A percentile compares a stretch with the other conserved stretches of the same genome.
These are phyloP conservation scores for Sphaerostilbella broomeana DNA, from an alignment of 2,329 filamentous ascomycete genomes.

Conservation along the genomic window DNA sequence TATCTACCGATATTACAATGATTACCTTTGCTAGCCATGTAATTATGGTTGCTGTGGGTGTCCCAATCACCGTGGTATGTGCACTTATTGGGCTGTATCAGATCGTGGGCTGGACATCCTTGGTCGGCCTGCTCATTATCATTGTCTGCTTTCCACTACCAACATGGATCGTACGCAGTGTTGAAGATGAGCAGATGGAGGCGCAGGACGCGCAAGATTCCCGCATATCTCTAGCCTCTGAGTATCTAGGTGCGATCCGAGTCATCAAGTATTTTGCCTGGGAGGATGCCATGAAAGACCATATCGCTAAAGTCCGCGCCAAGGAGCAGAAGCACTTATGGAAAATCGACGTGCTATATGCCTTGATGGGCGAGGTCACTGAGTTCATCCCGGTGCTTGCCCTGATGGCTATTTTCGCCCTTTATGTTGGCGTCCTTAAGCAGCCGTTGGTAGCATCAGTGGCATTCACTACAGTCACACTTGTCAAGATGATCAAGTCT, in stretches of 20 bases:
- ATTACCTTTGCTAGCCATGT: slow-evolving; percentile 32
- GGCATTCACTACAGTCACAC: slow-evolving; percentile 43
- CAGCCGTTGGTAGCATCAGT: slow-evolving; percentile 39
- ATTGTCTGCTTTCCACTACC: slow-evolving; percentile 37
- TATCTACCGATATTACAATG: slow-evolving; percentile 44
- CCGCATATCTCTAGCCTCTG: slow-evolving; percentile 43
- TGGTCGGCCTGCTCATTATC: slow-evolving; percentile 37
- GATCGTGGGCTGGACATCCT: slow-evolving; percentile 41
- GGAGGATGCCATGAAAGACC: slow-evolving; percentile 40
- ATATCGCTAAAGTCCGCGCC: slow-evolving; percentile 36
- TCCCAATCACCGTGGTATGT: too few species aligned
- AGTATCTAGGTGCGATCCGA: slow-evolving; percentile 43
- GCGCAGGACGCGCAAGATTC: slow-evolving; percentile 39
- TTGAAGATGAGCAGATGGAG: slow-evolving; percentile 35
- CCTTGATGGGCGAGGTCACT: slow-evolving; percentile 32
- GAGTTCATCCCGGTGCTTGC: slow-evolving; percentile 39
- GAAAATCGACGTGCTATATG: slow-evolving; percentile 36
- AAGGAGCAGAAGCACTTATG: slow-evolving; percentile 43
- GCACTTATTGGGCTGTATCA: too few species aligned
- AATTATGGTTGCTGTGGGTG: slow-evolving; percentile 32
- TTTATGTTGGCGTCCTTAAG: slow-evolving; percentile 37
- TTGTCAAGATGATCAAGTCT: too few species aligned
- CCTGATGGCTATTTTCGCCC: slow-evolving; percentile 39
- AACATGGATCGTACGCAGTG: slow-evolving; percentile 36
- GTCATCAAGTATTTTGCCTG: slow-evolving; percentile 48